Evolutionary conservation across 805 yeast species (phyloP).

Genomic region (Candida argentea): DNA sequence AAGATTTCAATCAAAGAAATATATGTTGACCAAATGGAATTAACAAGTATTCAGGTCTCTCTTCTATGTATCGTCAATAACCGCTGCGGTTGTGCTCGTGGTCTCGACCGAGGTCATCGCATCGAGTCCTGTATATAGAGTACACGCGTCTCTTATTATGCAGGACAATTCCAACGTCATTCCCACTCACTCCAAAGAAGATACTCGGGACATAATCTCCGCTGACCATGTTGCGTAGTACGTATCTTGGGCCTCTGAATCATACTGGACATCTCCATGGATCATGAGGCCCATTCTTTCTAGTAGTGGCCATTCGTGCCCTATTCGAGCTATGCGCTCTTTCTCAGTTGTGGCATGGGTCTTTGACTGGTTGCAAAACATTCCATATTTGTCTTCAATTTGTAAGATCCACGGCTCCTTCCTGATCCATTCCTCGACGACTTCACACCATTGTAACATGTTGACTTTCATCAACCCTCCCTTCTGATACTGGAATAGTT

Average conservation of each 20-base stretch:
- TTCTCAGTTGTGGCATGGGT: slow-evolving; percentile 11
- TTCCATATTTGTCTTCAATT: slow-evolving; percentile 37
- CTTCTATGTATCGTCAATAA: not conserved
- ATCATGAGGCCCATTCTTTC: slow-evolving; percentile 26
- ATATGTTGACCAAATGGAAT: not conserved
- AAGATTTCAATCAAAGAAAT: too few relatives aligned
- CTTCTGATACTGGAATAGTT: slow-evolving; percentile 41
- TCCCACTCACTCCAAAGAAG: too few relatives aligned
- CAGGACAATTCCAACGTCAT: too few relatives aligned
- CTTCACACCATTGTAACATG: slow-evolving; percentile 40
- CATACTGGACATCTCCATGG: slow-evolving; percentile 20
- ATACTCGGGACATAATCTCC: too few relatives aligned
- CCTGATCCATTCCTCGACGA: slow-evolving; percentile 44
- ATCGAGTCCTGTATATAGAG: too few relatives aligned
- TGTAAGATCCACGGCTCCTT: slow-evolving; percentile 56
- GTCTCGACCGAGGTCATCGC: too few relatives aligned
- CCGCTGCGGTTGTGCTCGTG: not conserved
- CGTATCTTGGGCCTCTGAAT: slow-evolving; percentile 16
- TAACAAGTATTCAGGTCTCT: not conserved
- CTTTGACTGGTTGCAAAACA: slow-evolving; percentile 18
- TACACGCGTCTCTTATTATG: too few relatives aligned
- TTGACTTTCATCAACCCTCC: slow-evolving; percentile 44
- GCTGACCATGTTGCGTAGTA: slow-evolving; percentile 26
- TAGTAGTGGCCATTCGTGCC: slow-evolving; percentile 20
- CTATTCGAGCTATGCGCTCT: slow-evolving; percentile 22